Base-by-base conservation (phyloP, 139 green algal genomes). In the Chlorella sp. region DNA sequence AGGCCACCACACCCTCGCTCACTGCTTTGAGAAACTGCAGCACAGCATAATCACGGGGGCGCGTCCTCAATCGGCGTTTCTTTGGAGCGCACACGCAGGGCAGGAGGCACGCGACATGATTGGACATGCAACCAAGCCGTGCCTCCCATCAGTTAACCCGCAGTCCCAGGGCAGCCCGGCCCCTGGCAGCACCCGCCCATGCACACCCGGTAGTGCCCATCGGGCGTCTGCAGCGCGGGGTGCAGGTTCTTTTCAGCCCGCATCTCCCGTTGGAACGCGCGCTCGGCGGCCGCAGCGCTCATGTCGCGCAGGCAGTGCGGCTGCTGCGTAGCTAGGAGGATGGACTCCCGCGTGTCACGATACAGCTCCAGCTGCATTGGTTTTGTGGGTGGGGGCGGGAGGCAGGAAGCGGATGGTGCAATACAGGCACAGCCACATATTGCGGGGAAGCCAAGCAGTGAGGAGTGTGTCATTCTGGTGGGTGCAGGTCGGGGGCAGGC, bases 181-280 rank as follows among this genome's bases (percentile, higher is more conserved):
- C 32, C 34, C 68, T 32, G 22, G 68, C 68, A 76, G 37, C 39
- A 61, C 21, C 24, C 19, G 39, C 21, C 21, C 78, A 69, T n/a
- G 32, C 82, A n/a, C 16, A 81, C 84, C 84, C 80, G 88, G 89
- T 95, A 95, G 90, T 95, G 91, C 3, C 93, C 93, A 5, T 95
- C 92, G 16, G 93, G 93, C 32, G 89, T 76, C 42, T 91, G 88
- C 42, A 97, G 94, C 0, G 94, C 95, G 0, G 94, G 93, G 91
- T 98, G 96, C 91, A 98, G 90, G 77, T 94, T 95, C 36, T 83
- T 40, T 34, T 95, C 93, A n/a, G 94, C 94, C 39, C 86, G 86
- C 93, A 96, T 95, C 85, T 95, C 92, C n/a, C 79, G 80, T 79
- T 87, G 88, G 66, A 96, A 83, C 21, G 92, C 93, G 5, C 92